Base-by-base conservation (phyloP, 352 stramenopile species). In the Phytophthora sojae region DNA sequence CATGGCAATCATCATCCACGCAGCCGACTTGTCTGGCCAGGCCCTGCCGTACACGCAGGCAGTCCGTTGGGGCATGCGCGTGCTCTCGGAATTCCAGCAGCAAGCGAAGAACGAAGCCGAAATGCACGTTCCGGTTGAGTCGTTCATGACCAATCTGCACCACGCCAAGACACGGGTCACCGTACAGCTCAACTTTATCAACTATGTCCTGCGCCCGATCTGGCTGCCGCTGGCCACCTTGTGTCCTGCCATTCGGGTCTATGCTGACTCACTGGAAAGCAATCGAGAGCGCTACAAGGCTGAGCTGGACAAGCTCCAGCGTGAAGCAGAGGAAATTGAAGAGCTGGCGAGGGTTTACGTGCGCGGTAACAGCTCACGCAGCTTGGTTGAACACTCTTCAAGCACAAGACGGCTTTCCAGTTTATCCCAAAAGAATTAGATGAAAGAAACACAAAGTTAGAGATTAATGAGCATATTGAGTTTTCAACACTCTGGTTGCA, bases 61-160 rank as follows among this genome's bases (percentile, higher is more conserved):
- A 3, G 69, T 79, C 21, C 73, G 86, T 12, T 96, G 84, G 89
- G 81, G 81, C 4, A 83, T 78, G 59, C 82, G 83, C 25, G 64
- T 94, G 6, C 76, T 88, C 25, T 81, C 82, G 3, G 89, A 96
- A 73, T 95, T 93, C 59, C 83, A 91, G 47, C 78, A 83, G 37
- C 89, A 96, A 53, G 88, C 82, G 0, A 80, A 81, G 51, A 85
- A 80, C 51, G 89, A 96, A 57, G 73, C 72, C 45, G 80, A 90
- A 62, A 79, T 89, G 63, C 81, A 82, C 39, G 64, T 94, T 57
- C 72, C 76, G 0, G 75, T 91, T 4, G 80, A 89, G 17, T 90
- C 88, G 3, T 93, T 91, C 71, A 95, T 95, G 86, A 79, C 76
- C 9, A 89, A 88, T 53, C 64, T 93, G 35, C 79, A 95, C 17